Evolutionary conservation across 1,284 basidiomycete species (phyloP), one percentile per base, ranked within the genome.

Genomic region (Ceratobasidium sp.): DNA sequence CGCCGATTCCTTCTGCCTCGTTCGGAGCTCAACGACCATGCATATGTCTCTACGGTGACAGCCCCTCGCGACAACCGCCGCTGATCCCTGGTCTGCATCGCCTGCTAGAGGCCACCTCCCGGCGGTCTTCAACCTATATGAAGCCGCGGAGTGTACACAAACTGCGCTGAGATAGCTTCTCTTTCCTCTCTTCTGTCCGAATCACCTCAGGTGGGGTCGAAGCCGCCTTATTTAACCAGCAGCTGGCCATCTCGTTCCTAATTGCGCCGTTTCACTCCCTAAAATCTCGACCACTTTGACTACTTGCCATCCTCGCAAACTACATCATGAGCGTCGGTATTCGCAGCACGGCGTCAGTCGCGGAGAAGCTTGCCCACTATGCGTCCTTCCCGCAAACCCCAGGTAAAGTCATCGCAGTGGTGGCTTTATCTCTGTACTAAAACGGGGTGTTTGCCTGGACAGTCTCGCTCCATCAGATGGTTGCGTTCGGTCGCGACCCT

Each of bases 381-480:
- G 67, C 67, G n/a, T 72, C 67, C 6, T 72, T 72, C 24, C 67
- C 67, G 8, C 67, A 48, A 36, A 72, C 67, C 14, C 67, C 67
- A 50, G 67, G 67, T 72, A 51, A 15, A 44, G 1, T 45, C 14
- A 11, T 31, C 27, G 22, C 44, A 27, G 27, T 24, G 48, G 48
- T 51, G 48, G 36, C 36, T 41, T n/a, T 60, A 27, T 44, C 19
- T 60, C 27, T 41, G 19, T 9, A 36, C 19, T 60, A 41, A n/a
- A 19, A 60, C 33, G 19, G 41, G 4, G 4, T 60, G 17, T 41
- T 60, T 60, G 45, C 11, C 31, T n/a, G 19, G 9, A 31, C 9
- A 45, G 6, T 24, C 59, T 50, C 45, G 22, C 44, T 72, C 8
- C 67, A 72, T 17, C 67, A 72, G 22, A 72, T 72, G 67, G 44